Evolutionary conservation across 1,284 basidiomycete genomes (phyloP).

Genomic region (Austroboletus niveus): DNA sequence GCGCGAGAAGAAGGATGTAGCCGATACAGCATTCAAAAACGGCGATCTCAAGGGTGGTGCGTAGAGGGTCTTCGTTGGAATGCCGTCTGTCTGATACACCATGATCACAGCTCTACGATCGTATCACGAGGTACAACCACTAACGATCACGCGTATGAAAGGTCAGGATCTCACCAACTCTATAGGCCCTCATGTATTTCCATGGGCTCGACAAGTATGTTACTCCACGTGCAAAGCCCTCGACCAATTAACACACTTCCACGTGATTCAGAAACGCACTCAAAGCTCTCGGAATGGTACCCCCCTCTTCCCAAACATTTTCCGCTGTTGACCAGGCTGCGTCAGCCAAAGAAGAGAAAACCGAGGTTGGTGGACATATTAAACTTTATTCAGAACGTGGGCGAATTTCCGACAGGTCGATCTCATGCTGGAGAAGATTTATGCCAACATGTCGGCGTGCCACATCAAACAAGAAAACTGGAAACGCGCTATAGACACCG

Average conservation of each 20-base stretch:
- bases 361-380: slow-evolving; percentile 41
- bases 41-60: slow-evolving; percentile 62
- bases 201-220: slow-evolving; percentile 68
- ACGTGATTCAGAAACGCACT: slow-evolving; percentile 45
- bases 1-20: slow-evolving; percentile 68
- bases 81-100: slow-evolving; percentile 8
- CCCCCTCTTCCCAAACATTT: slow-evolving; percentile 20
- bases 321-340: slow-evolving; percentile 36
- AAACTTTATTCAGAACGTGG: neutral
- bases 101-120: slow-evolving; percentile 52
- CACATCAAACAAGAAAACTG: slow-evolving; percentile 76
- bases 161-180: slow-evolving; percentile 11
- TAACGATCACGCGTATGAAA: neutral
- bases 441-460: slow-evolving; percentile 78
- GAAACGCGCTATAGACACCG: slow-evolving; percentile 71
- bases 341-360: slow-evolving; percentile 46
- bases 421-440: slow-evolving; percentile 72
- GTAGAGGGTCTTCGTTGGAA: slow-evolving; percentile 16
- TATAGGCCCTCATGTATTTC: slow-evolving; percentile 64
- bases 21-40: slow-evolving; percentile 71
- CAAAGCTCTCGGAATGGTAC: slow-evolving; percentile 44
- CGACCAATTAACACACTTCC: neutral
- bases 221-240: neutral
- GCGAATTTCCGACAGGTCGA: slow-evolving; percentile 50
- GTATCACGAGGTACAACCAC: slow-evolving; percentile 58